Evolutionary conservation across 495 filamentous ascomycete genomes (phyloP).

Genomic region (Xylaria flabelliformis): DNA sequence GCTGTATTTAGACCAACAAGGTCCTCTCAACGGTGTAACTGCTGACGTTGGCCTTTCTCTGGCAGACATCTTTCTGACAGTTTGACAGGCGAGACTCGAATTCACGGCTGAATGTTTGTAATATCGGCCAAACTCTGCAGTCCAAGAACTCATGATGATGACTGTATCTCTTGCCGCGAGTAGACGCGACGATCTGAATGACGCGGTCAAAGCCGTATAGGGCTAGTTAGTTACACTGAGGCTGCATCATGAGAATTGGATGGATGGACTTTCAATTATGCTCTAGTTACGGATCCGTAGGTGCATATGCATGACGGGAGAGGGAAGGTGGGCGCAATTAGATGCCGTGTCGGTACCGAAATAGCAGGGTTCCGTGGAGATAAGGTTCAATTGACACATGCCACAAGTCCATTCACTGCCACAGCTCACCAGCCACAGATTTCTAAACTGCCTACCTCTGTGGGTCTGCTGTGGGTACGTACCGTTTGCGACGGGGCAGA

Average conservation of each 20-base stretch:
- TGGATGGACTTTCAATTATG: background rate
- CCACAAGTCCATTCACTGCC: background rate
- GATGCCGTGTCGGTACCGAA: background rate
- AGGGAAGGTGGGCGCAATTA: background rate
- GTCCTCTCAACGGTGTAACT: background rate
- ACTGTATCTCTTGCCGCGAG: background rate
- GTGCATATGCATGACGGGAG: background rate
- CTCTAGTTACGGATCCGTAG: no score
- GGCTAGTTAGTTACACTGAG: background rate
- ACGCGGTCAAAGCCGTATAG: background rate
- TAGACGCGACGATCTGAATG: background rate
- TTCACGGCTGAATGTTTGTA: background rate
- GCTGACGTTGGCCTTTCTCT: background rate
- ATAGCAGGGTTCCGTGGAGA: background rate
- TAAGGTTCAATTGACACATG: background rate
- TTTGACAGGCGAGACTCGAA: background rate
- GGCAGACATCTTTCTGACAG: background rate
- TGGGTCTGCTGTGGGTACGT: background rate
- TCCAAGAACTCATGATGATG: background rate
- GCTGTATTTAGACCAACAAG: slow-evolving; percentile 1
- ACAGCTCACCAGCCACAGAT: slow-evolving; percentile 1
- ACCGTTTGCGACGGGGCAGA: background rate
- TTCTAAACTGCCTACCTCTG: background rate
- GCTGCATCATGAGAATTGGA: background rate
- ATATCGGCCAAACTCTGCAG: background rate